Conservation (phyloP, 2,329 filamentous ascomycete genomes). For the Trichoderma polysporum region DNA sequence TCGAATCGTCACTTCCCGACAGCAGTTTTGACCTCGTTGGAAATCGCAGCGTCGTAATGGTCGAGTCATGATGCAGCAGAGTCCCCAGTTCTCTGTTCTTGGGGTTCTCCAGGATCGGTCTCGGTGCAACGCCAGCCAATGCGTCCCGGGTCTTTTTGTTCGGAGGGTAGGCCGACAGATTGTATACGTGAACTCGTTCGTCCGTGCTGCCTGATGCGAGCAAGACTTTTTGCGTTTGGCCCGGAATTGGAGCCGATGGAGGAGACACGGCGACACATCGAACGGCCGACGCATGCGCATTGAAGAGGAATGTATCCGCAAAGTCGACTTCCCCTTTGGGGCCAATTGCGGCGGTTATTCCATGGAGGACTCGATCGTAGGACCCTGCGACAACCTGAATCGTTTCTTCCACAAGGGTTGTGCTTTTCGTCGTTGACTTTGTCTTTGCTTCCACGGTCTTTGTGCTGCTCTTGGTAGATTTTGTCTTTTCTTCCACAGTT, state of each 20-base stretch:
- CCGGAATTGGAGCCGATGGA: slow-evolving; percentile 59
- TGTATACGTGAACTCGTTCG: slow-evolving; percentile 93
- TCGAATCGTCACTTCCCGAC: slow-evolving; percentile 86
- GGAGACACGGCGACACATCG: slow-evolving; percentile 85
- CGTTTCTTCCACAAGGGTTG: slow-evolving; percentile 43
- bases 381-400: slow-evolving; percentile 90
- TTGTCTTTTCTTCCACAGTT: slow-evolving; percentile 16
- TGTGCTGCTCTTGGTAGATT: slow-evolving; percentile 32
- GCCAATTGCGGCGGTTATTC: slow-evolving; percentile 72
- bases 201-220: slow-evolving; percentile 91
- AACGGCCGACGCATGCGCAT: slow-evolving; percentile 86
- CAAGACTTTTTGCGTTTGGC: slow-evolving; percentile 76
- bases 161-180: slow-evolving; percentile 70
- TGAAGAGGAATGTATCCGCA: slow-evolving; percentile 92
- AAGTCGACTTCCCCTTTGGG: slow-evolving; percentile 58
- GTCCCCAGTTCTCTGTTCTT: slow-evolving; percentile 86
- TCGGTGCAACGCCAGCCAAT: slow-evolving; percentile 67
- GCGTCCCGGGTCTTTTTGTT: slow-evolving; percentile 55
- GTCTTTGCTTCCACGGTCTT: slow-evolving; percentile 14
- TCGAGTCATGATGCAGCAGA: slow-evolving; percentile 81
- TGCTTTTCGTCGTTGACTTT: slow-evolving; percentile 19
- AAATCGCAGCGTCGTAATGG: slow-evolving; percentile 76
- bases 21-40: slow-evolving; percentile 85
- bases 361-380: slow-evolving; percentile 91
- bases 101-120: slow-evolving; percentile 77